Conservation (phyloP, 768 basidiomycete species). For the Termitomyces sp. region DNA sequence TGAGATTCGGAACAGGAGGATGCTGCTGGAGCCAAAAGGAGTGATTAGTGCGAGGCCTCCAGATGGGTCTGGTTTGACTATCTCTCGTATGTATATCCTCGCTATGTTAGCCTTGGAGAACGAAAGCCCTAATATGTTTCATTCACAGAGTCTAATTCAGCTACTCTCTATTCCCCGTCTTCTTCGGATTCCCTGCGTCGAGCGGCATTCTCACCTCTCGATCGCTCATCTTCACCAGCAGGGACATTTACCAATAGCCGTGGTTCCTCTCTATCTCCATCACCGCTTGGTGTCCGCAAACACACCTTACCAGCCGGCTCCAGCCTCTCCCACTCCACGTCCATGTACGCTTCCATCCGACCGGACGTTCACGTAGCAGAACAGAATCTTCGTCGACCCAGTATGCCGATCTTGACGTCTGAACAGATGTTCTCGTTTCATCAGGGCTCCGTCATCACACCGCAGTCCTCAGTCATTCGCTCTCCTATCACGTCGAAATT, state of each 20-base stretch:
- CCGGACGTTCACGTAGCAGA: constrained; percentile 8
- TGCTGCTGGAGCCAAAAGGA: constrained; percentile 29
- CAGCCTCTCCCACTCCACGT: constrained; percentile 25
- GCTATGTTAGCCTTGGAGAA: no score
- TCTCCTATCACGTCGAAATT: constrained; percentile 4
- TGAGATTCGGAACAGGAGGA: constrained; percentile 19
- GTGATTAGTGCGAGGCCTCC: constrained; percentile 21
- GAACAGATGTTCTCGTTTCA: constrained; percentile 13
- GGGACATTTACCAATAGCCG: constrained; percentile 20
- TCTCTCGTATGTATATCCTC: constrained; percentile 1
- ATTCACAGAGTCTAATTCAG: constrained; percentile 13
- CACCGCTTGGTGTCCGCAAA: constrained; percentile 13
- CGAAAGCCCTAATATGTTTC: background rate
- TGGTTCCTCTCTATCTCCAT: constrained; percentile 15
- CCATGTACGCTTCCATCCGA: constrained; percentile 23
- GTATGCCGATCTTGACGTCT: constrained; percentile 24
- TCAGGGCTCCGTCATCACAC: background rate
- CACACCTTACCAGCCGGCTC: constrained; percentile 8
- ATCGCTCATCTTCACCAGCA: constrained; percentile 24
- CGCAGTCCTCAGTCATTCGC: constrained; percentile 6
- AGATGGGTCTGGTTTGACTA: background rate
- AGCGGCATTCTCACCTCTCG: constrained; percentile 25
- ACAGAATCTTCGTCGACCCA: constrained; percentile 22
- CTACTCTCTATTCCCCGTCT: constrained; percentile 30
- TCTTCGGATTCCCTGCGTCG: constrained; percentile 31